Conservation (phyloP, 2,329 filamentous ascomycete genomes). For the Rosellinia necatrix region DNA sequence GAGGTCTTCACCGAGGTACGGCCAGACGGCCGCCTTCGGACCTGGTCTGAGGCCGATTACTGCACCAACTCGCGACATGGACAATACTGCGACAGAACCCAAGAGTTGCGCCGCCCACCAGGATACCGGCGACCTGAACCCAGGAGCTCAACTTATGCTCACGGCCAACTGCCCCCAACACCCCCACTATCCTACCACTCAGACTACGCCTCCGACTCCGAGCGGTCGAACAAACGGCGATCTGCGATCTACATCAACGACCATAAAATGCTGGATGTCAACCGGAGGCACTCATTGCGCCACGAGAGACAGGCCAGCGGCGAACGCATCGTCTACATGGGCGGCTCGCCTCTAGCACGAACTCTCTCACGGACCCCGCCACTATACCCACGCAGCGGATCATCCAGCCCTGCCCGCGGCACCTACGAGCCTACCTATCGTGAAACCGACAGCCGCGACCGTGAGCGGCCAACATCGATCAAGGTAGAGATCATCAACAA, state of each 20-base stretch:
- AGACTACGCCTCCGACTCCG: slow-evolving; percentile 38
- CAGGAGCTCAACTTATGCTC: slow-evolving; percentile 40
- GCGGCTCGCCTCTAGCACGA: slow-evolving; percentile 51
- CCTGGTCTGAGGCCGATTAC: slow-evolving; percentile 42
- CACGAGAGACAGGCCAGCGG: slow-evolving; percentile 40
- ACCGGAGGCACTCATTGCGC: slow-evolving; percentile 38
- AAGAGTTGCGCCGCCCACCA: slow-evolving; percentile 48
- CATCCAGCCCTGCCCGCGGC: slow-evolving; percentile 44
- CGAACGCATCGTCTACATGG: slow-evolving; percentile 52
- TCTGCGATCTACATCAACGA: slow-evolving; percentile 47
- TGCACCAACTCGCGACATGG: slow-evolving; percentile 48
- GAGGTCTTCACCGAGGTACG: slow-evolving; percentile 53
- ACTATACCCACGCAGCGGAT: slow-evolving; percentile 48
- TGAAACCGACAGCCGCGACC: slow-evolving; percentile 29
- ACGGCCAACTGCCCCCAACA: slow-evolving; percentile 47
- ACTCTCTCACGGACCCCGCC: slow-evolving; percentile 54
- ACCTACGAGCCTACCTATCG: slow-evolving; percentile 29
- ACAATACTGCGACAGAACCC: slow-evolving; percentile 48
- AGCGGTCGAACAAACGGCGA: slow-evolving; percentile 39
- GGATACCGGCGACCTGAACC: slow-evolving; percentile 43
- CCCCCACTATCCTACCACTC: slow-evolving; percentile 44
- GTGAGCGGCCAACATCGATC: slow-evolving; percentile 36
- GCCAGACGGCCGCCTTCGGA: slow-evolving; percentile 49
- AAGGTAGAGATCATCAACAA: slow-evolving; percentile 46
- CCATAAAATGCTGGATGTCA: slow-evolving; percentile 43